Evolutionary conservation across 352 stramenopile species (phyloP).

Genomic region (Aphanomyces astaci): DNA sequence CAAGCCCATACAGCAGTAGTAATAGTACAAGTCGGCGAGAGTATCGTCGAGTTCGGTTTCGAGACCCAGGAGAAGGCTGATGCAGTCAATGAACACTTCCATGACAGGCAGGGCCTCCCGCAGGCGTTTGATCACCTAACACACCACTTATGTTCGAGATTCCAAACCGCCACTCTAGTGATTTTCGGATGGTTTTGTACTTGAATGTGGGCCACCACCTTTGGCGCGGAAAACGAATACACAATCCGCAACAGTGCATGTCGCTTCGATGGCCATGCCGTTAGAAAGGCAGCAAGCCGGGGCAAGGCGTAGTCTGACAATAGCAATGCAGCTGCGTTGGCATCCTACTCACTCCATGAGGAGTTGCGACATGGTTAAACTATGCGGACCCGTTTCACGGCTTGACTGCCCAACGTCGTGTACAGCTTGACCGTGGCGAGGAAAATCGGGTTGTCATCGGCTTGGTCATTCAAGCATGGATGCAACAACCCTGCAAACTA

Average conservation of each 20-base stretch:
- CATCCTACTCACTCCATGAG: slow-evolving; percentile 26
- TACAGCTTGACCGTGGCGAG: slow-evolving; percentile 31
- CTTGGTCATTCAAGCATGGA: slow-evolving; percentile 43
- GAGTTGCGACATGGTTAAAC: background rate
- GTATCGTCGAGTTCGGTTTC: slow-evolving; percentile 61
- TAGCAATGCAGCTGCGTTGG: slow-evolving; percentile 34
- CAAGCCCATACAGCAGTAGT: slow-evolving; percentile 81
- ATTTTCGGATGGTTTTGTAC: no score
- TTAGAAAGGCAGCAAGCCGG: slow-evolving; percentile 32
- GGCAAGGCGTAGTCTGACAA: slow-evolving; percentile 52
- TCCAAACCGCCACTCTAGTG: no score
- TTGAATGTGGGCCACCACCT: slow-evolving; percentile 49
- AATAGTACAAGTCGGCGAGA: slow-evolving; percentile 76
- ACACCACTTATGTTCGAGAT: no score
- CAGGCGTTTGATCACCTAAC: slow-evolving; percentile 68
- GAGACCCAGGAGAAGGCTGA: slow-evolving; percentile 62
- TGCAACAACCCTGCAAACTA: slow-evolving; percentile 42
- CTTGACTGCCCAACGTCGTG: slow-evolving; percentile 36
- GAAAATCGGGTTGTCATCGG: slow-evolving; percentile 43
- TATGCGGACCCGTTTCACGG: slow-evolving; percentile 28
- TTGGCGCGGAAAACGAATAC: slow-evolving; percentile 50
- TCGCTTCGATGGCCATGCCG: slow-evolving; percentile 35
- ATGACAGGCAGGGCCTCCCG: slow-evolving; percentile 53
- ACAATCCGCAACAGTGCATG: slow-evolving; percentile 44
- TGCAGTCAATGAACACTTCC: slow-evolving; percentile 62